Conservation (phyloP, 495 filamentous ascomycete genomes). For the Talaromyces ruber region DNA sequence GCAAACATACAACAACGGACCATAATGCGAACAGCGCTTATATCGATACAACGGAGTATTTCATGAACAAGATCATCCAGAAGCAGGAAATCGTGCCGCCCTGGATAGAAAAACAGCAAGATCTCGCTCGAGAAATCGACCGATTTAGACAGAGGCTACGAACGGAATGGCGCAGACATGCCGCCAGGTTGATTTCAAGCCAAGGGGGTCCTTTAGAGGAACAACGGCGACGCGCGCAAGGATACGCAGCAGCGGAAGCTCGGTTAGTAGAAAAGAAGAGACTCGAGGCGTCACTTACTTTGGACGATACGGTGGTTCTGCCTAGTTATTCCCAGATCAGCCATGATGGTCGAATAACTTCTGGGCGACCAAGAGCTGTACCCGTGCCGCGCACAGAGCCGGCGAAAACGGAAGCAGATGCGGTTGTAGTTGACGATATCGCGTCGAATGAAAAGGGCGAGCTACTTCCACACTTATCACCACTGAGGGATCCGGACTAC, state of each 20-base stretch:
- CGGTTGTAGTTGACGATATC: not conserved
- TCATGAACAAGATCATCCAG: constrained; percentile 98
- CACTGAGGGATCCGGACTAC: constrained; percentile 39
- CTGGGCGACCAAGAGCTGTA: not conserved
- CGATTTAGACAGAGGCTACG: constrained; percentile 67
- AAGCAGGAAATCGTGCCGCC: constrained; percentile 61
- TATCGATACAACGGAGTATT: constrained; percentile 93
- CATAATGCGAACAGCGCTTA: constrained; percentile 80
- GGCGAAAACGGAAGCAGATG: constrained; percentile 6
- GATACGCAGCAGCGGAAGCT: constrained; percentile 66
- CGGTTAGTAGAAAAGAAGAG: constrained; percentile 34
- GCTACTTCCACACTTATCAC: constrained; percentile 28
- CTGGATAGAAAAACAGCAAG: constrained; percentile 95
- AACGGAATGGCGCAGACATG: constrained; percentile 82
- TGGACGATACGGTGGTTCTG: constrained; percentile 4
- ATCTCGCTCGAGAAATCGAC: constrained; percentile 59
- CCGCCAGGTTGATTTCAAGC: constrained; percentile 70
- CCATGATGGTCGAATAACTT: constrained; percentile 16
- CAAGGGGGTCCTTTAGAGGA: constrained; percentile 67
- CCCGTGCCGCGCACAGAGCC: constrained; percentile 8
- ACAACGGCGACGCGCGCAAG: constrained; percentile 64
- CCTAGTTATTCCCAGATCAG: constrained; percentile 12
- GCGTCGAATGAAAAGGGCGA: not conserved
- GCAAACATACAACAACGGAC: constrained; percentile 59
- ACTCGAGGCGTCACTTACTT: constrained; percentile 34